Conservation (phyloP, 805 yeast genomes). For the Starmerella ratchasimensis region DNA sequence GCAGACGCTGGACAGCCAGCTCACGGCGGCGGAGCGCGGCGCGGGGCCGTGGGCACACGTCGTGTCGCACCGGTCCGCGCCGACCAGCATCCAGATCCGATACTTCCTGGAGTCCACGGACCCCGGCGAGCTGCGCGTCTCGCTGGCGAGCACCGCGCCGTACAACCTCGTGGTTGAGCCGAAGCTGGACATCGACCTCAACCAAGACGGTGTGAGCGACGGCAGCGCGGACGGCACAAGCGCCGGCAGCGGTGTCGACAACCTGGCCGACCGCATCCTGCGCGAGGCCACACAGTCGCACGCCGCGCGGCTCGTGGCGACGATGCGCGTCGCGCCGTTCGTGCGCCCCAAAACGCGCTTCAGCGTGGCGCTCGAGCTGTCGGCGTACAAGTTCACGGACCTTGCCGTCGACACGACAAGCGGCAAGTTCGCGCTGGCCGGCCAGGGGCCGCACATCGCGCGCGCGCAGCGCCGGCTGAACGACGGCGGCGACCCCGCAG, state of each 20-base stretch:
- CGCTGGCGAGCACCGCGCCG: constrained; percentile 6
- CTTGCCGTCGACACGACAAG: constrained; percentile 20
- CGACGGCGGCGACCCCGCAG: constrained; percentile 20
- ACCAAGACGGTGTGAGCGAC: no score
- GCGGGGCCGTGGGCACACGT: constrained; percentile 44
- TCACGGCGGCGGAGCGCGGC: constrained; percentile 34
- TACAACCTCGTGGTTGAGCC: constrained; percentile 2
- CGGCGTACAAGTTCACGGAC: constrained; percentile 9
- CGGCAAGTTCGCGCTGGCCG: constrained; percentile 16
- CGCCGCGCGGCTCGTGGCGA: constrained; percentile 9
- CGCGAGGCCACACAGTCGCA: constrained; percentile 13
- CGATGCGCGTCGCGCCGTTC: constrained; percentile 11
- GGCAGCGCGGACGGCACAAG: constrained; percentile 1
- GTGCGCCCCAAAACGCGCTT: constrained; percentile 5
- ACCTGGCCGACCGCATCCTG: constrained; percentile 4
- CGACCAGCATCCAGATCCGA: constrained; percentile 39
- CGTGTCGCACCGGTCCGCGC: constrained; percentile 43
- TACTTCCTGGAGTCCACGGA: constrained; percentile 42
- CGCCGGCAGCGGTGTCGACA: background rate
- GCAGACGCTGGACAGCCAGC: constrained; percentile 44
- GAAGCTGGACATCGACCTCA: constrained; percentile 2
- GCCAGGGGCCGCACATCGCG: constrained; percentile 13
- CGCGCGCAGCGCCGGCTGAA: constrained; percentile 16
- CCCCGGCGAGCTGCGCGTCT: constrained; percentile 4
- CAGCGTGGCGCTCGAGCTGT: constrained; percentile 7